Percentiles rank a stretch among this genome's conserved stretches.
Conservation (phyloP, 2,329 filamentous ascomycete genomes). For the Phaeosphaeriaceae sp. region DNA sequence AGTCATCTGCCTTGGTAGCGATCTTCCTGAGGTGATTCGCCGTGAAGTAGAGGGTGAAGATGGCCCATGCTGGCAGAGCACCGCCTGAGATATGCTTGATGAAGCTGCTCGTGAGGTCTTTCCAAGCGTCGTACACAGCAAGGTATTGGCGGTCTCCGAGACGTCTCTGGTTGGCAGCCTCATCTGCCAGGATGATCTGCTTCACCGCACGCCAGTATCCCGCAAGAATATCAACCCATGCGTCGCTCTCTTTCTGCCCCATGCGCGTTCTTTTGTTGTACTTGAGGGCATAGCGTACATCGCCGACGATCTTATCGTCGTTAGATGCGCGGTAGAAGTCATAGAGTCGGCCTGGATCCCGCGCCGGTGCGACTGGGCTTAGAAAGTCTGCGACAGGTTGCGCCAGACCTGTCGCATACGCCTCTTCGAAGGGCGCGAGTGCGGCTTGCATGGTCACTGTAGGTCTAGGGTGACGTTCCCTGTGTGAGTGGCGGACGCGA, state of each 20-base stretch:
- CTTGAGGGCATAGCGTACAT: constrained; percentile 75
- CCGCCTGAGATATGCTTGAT: constrained; percentile 81
- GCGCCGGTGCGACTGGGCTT: constrained; percentile 70
- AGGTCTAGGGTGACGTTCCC: constrained; percentile 7
- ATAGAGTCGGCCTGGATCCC: constrained; percentile 70
- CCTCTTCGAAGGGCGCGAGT: constrained; percentile 75
- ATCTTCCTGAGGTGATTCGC: constrained; percentile 87
- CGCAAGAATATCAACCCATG: constrained; percentile 87
- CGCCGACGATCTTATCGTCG: constrained; percentile 67
- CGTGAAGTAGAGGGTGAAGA: constrained; percentile 86
- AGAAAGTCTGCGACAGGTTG: constrained; percentile 77
- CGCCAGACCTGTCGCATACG: constrained; percentile 70
- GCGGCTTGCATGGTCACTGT: constrained; percentile 69
- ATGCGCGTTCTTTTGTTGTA: constrained; percentile 65
- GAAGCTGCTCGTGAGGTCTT: constrained; percentile 77
- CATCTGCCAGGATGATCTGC: constrained; percentile 72
- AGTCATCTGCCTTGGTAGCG: constrained; percentile 88
- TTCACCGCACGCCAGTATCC: constrained; percentile 84
- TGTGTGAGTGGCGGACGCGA: constrained; percentile 5
- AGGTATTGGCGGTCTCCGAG: constrained; percentile 69
- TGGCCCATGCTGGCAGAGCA: constrained; percentile 86
- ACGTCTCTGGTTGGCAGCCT: constrained; percentile 55
- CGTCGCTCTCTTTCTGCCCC: constrained; percentile 71
- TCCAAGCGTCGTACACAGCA: constrained; percentile 89
- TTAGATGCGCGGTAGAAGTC: constrained; percentile 77